Conservation (phyloP, 2,329 filamentous ascomycete species). For the Colletotrichum incanum region DNA sequence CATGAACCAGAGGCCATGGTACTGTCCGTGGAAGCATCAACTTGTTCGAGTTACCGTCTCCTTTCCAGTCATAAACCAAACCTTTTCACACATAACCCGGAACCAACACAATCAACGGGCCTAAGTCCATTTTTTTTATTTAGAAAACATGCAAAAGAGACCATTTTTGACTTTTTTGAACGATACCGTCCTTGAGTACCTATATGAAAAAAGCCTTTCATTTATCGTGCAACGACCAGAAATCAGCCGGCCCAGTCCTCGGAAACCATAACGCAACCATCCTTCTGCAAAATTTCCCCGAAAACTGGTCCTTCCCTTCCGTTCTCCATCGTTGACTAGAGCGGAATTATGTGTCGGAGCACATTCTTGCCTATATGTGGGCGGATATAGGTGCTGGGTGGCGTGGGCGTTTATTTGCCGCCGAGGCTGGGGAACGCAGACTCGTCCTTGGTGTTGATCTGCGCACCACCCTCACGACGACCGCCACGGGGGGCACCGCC, state of each 20-base stretch:
- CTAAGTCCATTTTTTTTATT: not conserved
- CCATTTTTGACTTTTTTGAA: conserved; percentile 43
- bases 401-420: conserved; percentile 60
- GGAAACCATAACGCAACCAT: conserved; percentile 42
- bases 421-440: conserved; percentile 74
- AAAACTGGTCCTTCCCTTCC: conserved; percentile 44
- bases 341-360: conserved; percentile 42
- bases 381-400: conserved; percentile 29
- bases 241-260: conserved; percentile 43
- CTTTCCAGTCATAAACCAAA: not conserved
- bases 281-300: conserved; percentile 40
- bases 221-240: conserved; percentile 44
- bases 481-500: conserved; percentile 59
- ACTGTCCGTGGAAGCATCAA: not conserved
- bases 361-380: conserved; percentile 39
- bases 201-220: conserved; percentile 44
- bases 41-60: not conserved
- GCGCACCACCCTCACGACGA: conserved; percentile 61
- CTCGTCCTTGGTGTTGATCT: conserved; percentile 72
- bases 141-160: conserved; percentile 43
- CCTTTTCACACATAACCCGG: not conserved
- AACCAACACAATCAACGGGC: not conserved
- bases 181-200: conserved; percentile 43
- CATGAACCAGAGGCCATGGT: not conserved
- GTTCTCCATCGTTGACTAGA: conserved; percentile 40